Base-by-base conservation (phyloP, 2,329 filamentous ascomycete species). In the Didymella sp. region DNA sequence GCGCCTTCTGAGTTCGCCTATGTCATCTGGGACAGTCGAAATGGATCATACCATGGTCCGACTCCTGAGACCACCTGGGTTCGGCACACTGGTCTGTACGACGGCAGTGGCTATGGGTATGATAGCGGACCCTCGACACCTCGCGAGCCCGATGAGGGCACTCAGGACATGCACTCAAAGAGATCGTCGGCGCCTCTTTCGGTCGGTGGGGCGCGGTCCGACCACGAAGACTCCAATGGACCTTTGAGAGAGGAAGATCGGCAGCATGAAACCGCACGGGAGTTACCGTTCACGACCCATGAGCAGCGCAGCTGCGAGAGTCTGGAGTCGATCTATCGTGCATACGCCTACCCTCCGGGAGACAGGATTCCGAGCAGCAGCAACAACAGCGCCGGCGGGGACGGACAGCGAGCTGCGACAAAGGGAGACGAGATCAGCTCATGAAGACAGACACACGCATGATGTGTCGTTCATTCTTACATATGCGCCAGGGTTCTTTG, bases 31-130 rank as follows among this genome's bases (percentile, higher is more conserved):
- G 46, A 63, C 22, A 35, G 17, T 33, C 25, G 17, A 8, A 28
- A 30, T 12, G 30, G 28, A 13, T n/a, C 31, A 6, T 19, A 17
- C 40, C 35, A 19, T 15, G 24, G 6, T 43, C 6, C 41, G 52
- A 37, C 54, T 38, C 22, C 41, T 46, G 35, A 49, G 27, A 63
- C 49, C 25, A 50, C 15, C 8, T 68, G 63, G 62, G 55, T 57
- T 28, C 42, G 51, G 7, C 56, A 69, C 25, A 59, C 48, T 28
- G 61, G 65, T 22, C 52, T 68, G 25, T 71, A 70, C 53, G 64
- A 72, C 19, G 68, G 68, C 6, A 61, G 62, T 28, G 68, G 67
- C 24, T 73, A 70, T 37, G 69, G 64, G 6, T 51, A 58, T 13
- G 60, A 60, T 24, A 46, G 30, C 15, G 27, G 37, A 9, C 31